Evolutionary conservation across 106 monocot genomes (phyloP).

Genomic region (Allium sativum): DNA sequence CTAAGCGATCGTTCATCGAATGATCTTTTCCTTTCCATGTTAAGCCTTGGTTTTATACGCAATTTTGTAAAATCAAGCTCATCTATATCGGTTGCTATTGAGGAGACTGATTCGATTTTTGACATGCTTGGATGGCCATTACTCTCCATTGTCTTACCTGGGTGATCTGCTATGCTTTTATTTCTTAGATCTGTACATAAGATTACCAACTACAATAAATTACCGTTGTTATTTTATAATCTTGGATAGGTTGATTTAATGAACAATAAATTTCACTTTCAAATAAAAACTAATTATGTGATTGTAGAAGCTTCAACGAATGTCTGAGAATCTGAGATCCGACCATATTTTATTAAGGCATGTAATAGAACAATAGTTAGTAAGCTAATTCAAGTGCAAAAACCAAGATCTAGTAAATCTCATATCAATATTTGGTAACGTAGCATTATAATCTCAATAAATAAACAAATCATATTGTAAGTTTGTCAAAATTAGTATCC

Average conservation of each 20-base stretch:
- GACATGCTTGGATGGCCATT: not conserved
- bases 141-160: slow-evolving; percentile 11
- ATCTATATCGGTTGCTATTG: slow-evolving; percentile 22
- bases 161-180: too few species aligned
- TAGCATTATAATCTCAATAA: not conserved
- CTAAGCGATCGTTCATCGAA: slow-evolving; percentile 68
- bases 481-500: not conserved
- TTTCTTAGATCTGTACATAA: too few species aligned
- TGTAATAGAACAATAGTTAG: not conserved
- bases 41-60: slow-evolving; percentile 39
- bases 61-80: slow-evolving; percentile 39
- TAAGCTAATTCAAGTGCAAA: not conserved
- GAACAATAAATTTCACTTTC: not conserved
- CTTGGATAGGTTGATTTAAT: not conserved
- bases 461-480: too few species aligned
- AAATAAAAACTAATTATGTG: not conserved
- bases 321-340: not conserved
- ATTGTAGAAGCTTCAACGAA: not conserved
- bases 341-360: not conserved
- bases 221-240: not conserved
- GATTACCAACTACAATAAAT: not conserved
- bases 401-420: not conserved
- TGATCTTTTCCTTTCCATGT: slow-evolving; percentile 77
- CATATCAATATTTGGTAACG: not conserved
- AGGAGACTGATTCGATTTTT: slow-evolving; percentile 27